Percentiles rank a stretch among this genome's conserved stretches.
These are phyloP conservation scores for Trichoderma gracile DNA, from an alignment of 2,329 filamentous ascomycete genomes.

Conservation along the genomic window DNA sequence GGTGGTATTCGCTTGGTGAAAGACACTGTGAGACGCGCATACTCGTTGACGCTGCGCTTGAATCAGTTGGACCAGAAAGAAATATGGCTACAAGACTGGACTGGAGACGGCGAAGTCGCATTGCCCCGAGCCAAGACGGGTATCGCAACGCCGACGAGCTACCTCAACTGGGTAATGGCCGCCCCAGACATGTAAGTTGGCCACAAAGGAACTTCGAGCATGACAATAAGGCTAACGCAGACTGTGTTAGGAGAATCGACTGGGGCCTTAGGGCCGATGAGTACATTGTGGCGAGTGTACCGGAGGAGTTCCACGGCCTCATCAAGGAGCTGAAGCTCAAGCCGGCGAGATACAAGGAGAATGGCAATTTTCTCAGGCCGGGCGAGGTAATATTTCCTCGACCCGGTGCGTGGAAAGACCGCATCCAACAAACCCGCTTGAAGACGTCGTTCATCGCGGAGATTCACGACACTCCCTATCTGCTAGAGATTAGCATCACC, in stretches of 20 bases:
- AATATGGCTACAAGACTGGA: slow-evolving; percentile 30
- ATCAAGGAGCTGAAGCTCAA: slow-evolving; percentile 28
- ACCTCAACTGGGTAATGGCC: slow-evolving; percentile 38
- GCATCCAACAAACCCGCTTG: slow-evolving; percentile 30
- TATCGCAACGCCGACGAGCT: slow-evolving; percentile 30
- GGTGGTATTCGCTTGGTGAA: slow-evolving; percentile 26
- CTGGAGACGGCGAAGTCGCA: slow-evolving; percentile 23
- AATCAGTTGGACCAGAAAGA: slow-evolving; percentile 29
- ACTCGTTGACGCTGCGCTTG: slow-evolving; percentile 30
- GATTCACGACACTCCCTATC: slow-evolving; percentile 36
- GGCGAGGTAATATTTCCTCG: background rate
- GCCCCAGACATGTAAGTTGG: slow-evolving; percentile 41
- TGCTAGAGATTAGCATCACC: slow-evolving; percentile 38
- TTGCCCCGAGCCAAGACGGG: slow-evolving; percentile 32
- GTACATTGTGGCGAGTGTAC: slow-evolving; percentile 29
- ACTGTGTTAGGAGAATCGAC: slow-evolving; percentile 35
- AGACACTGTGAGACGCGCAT: slow-evolving; percentile 27
- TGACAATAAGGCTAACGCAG: background rate
- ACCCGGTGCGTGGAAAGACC: background rate
- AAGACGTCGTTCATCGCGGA: slow-evolving; percentile 36
- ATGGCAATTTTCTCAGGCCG: background rate
- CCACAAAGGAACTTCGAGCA: background rate
- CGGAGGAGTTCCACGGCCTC: slow-evolving; percentile 29
- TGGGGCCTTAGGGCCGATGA: slow-evolving; percentile 40
- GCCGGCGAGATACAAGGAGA: slow-evolving; percentile 21